Conservation (phyloP, 805 yeast species). For the Suhomyces sp. region DNA sequence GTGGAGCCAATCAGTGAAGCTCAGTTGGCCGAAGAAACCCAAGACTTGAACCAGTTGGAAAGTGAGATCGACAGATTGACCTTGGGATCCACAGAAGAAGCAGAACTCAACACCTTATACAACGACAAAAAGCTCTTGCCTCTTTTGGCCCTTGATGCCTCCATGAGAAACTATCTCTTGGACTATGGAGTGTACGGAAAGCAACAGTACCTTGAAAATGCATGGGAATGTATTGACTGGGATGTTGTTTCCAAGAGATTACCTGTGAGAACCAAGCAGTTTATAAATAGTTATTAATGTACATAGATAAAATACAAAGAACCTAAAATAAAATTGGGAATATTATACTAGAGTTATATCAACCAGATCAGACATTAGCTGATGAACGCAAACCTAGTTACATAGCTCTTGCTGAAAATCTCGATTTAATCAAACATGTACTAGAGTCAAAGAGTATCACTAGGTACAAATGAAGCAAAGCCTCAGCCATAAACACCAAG, state of each 20-base stretch:
- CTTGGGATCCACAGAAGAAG: constrained; percentile 41
- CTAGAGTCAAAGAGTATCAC: no score
- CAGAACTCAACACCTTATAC: constrained; percentile 34
- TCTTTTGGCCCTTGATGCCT: constrained; percentile 65
- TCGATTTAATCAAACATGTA: no score
- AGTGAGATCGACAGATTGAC: constrained; percentile 16
- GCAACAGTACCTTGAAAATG: constrained; percentile 41
- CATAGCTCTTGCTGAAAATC: no score
- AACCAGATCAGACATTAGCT: background rate
- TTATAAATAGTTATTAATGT: constrained; percentile 7
- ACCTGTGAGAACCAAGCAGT: constrained; percentile 28
- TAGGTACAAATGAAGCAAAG: no score
- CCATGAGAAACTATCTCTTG: constrained; percentile 64
- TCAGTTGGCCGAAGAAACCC: constrained; percentile 5
- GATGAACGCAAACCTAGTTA: no score
- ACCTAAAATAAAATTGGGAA: no score
- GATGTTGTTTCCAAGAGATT: constrained; percentile 35
- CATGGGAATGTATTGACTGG: constrained; percentile 47
- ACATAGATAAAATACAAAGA: background rate
- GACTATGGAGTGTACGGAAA: constrained; percentile 72
- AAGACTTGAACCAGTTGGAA: constrained; percentile 8
- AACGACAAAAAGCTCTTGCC: constrained; percentile 49
- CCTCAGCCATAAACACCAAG: background rate
- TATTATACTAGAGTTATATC: background rate
- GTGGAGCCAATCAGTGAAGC: background rate